Base-by-base conservation (phyloP, 164 flowering plant species). In the Stephania yunnanensis region DNA sequence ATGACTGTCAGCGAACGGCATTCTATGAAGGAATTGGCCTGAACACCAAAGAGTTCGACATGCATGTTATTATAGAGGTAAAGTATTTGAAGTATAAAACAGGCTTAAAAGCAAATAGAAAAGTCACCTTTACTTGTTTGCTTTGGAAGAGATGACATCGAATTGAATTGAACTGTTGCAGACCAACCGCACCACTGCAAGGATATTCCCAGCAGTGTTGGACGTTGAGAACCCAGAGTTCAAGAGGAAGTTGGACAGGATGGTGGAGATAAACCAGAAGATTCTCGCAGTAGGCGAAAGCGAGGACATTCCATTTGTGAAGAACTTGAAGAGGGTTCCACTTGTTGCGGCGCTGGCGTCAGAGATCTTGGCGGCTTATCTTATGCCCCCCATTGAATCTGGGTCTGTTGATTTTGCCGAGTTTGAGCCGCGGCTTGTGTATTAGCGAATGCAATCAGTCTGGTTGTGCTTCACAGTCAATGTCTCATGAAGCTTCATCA, bases 61-160 rank as follows among this genome's bases (percentile, higher is more conserved):
- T 95, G 99, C 98, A 95, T 78, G 99, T 95, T 78, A 87, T 93
- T 83, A 93, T 95, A 68, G 99, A 95, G 97, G 99, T 95, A 74
- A 87, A 63, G 44, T 22, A 36, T 10, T 8, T 42, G 2, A 36
- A 36, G 42, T 36, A 36, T 36, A 36, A 36, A 36, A 36, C n/a
- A 36, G 0, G 25, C 25, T 25, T 25, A 25, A 25, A 25, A 25
- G 25, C 42, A 36, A 36, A 36, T 36, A 36, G 42, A 36, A 36
- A 36, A 36, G 42, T 36, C 42, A 36, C 42, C 42, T 36, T 36
- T 36, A 36, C 42, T 36, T 36, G 42, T 36, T 36, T 4, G 42
- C 42, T 2, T 36, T 48, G 13, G 53, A 12, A 7, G 4, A 48
- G 12, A 50, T 50, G 7, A 2, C 19, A 29, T 3, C 29, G 70